Evolutionary conservation across 2,329 filamentous ascomycete species (phyloP).

Genomic region (Xylaria digitata): DNA sequence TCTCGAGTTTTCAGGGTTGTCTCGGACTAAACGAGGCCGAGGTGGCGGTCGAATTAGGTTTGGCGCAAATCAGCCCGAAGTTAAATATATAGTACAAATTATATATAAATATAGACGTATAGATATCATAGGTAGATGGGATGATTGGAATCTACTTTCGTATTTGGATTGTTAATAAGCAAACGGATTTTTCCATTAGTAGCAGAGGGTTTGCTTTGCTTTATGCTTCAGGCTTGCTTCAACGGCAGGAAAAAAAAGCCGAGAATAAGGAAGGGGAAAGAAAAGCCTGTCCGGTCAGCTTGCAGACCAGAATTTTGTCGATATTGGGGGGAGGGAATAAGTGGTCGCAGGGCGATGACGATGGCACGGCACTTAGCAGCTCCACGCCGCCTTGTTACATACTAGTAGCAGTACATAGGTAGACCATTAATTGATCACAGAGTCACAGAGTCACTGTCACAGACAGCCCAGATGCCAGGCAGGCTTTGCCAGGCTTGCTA

Average conservation of each 20-base stretch:
- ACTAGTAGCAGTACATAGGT: not conserved
- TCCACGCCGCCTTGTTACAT: slow-evolving; percentile 20
- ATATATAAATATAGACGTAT: not conserved
- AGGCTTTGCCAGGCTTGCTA: slow-evolving; percentile 2
- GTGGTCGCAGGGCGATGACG: slow-evolving; percentile 26
- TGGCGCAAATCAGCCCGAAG: slow-evolving; percentile 23
- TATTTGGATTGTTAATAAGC: not conserved
- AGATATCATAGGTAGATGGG: slow-evolving; percentile 1
- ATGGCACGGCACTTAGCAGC: slow-evolving; percentile 17
- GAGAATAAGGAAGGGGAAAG: not conserved
- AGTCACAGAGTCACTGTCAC: not conserved
- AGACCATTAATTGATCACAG: not conserved
- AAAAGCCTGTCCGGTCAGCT: not conserved
- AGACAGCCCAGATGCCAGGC: not conserved
- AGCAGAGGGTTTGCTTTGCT: not conserved
- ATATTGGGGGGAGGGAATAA: not conserved
- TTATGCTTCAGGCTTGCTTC: not conserved
- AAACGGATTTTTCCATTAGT: not conserved
- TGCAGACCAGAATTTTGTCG: not conserved
- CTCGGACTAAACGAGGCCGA: slow-evolving; percentile 37
- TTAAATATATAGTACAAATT: not conserved
- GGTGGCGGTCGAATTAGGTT: slow-evolving; percentile 23
- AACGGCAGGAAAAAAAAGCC: not conserved
- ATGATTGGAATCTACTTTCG: not conserved
- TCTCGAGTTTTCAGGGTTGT: slow-evolving; percentile 6